Percentiles rank a stretch among this genome's conserved stretches.
Evolutionary conservation across 352 stramenopile species (phyloP).

Genomic region (Phytophthora hybrid): DNA sequence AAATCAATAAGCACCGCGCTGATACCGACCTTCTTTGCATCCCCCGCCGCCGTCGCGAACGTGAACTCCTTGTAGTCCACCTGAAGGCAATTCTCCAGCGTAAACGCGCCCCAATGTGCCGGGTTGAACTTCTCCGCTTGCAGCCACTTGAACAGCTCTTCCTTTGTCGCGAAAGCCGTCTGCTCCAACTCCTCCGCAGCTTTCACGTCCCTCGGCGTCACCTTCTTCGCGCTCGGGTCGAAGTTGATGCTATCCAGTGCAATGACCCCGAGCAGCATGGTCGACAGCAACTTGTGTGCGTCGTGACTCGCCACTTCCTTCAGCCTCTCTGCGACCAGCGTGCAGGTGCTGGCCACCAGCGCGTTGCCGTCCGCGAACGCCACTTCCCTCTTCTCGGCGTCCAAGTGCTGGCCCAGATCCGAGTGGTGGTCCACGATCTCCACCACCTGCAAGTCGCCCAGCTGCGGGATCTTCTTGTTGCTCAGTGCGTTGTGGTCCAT

Average conservation of each 20-base stretch:
- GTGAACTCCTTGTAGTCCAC: conserved; percentile 88
- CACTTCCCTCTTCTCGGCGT: conserved; percentile 61
- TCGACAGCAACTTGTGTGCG: conserved; percentile 57
- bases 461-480: conserved; percentile 57
- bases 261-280: conserved; percentile 83
- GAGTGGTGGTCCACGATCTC: conserved; percentile 88
- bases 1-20: conserved; percentile 73
- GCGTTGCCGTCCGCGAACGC: conserved; percentile 75
- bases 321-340: conserved; percentile 78
- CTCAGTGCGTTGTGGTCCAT: conserved; percentile 82
- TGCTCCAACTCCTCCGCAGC: conserved; percentile 54
- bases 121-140: conserved; percentile 74
- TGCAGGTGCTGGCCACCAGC: conserved; percentile 79
- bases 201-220: conserved; percentile 65
- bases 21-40: conserved; percentile 52
- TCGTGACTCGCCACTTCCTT: conserved; percentile 19
- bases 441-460: conserved; percentile 44
- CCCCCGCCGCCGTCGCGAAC: conserved; percentile 13
- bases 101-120: conserved; percentile 68
- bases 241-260: conserved; percentile 85
- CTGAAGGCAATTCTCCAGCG: conserved; percentile 69
- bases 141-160: conserved; percentile 70
- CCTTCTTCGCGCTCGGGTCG: conserved; percentile 77
- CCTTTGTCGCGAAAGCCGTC: conserved; percentile 51
- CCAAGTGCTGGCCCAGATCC: conserved; percentile 60